Conservation (phyloP, 345 rosid genomes). For the Boechera retrofracta region DNA sequence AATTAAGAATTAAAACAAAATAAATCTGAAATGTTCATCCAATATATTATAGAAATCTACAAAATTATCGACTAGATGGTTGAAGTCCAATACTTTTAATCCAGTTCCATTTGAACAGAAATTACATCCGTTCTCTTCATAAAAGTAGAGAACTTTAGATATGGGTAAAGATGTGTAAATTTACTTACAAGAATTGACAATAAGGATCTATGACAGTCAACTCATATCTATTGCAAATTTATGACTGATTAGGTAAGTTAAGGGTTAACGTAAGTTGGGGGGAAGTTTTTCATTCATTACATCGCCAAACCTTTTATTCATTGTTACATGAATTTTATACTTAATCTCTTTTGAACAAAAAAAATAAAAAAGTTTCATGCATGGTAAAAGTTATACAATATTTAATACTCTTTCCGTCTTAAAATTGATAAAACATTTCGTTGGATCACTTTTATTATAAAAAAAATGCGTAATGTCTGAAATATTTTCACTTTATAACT, state of each 20-base stretch:
- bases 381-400: no score
- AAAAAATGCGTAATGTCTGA: no score
- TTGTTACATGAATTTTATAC: no score
- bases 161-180: background rate
- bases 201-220: no score
- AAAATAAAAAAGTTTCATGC: no score
- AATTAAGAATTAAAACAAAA: background rate
- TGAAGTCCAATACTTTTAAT: background rate
- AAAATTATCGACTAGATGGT: background rate
- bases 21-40: background rate
- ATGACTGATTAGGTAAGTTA: background rate
- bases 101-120: background rate
- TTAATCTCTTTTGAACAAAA: no score
- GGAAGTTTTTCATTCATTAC: background rate
- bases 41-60: background rate
- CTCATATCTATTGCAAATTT: background rate
- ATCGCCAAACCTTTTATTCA: conserved; percentile 4
- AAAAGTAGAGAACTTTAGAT: background rate
- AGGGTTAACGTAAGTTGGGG: no score
- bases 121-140: background rate
- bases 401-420: no score
- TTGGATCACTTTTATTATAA: no score
- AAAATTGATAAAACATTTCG: no score
- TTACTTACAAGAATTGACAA: background rate
- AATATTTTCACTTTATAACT: no score